phyloP scores from a whole-genome alignment of 2,329 filamentous ascomycete species.

The Ilyonectria mors-panacis region DNA sequence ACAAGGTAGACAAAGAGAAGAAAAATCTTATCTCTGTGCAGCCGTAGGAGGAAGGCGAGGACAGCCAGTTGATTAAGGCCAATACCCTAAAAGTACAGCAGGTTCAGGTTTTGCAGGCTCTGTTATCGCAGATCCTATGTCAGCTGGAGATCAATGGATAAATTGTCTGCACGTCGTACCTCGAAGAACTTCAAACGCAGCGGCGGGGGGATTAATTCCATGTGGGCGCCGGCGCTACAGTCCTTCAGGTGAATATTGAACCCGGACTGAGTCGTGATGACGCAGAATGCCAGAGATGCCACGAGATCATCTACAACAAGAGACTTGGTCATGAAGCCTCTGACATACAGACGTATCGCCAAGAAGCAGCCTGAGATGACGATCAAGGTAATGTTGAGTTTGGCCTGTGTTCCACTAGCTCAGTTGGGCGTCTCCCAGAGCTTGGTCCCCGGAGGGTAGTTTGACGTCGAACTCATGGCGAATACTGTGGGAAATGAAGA shows the following conservation, averaged over 20 bases:
- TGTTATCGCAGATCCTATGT: conserved; percentile 5
- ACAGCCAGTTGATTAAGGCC: conserved; percentile 19
- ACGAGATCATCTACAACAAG: conserved; percentile 18
- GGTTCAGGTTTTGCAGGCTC: conserved; percentile 18
- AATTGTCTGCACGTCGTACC: background rate
- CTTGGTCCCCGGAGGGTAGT: conserved; percentile 16
- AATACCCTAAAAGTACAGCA: conserved; percentile 21
- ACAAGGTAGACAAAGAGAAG: conserved; percentile 10
- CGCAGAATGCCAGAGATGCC: conserved; percentile 14
- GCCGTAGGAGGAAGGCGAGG: conserved; percentile 17
- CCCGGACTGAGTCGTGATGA: conserved; percentile 19
- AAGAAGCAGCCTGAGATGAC: conserved; percentile 11
- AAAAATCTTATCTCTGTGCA: conserved; percentile 17
- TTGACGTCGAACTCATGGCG: conserved; percentile 12
- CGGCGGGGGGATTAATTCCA: conserved; percentile 9
- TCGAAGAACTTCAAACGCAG: conserved; percentile 19
- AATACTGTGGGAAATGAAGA: background rate
- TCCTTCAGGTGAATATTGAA: conserved; percentile 24
- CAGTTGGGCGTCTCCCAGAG: conserved; percentile 24
- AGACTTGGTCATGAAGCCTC: conserved; percentile 22
- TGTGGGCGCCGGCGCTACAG: conserved; percentile 10
- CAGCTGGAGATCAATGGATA: background rate
- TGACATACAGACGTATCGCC: conserved; percentile 15
- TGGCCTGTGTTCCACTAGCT: conserved; percentile 18
- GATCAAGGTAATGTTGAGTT: conserved; percentile 22